A percentile compares a stretch with the other conserved stretches of the same genome.
Conservation (phyloP, 805 yeast genomes). For the Clavispora santaluciae region DNA sequence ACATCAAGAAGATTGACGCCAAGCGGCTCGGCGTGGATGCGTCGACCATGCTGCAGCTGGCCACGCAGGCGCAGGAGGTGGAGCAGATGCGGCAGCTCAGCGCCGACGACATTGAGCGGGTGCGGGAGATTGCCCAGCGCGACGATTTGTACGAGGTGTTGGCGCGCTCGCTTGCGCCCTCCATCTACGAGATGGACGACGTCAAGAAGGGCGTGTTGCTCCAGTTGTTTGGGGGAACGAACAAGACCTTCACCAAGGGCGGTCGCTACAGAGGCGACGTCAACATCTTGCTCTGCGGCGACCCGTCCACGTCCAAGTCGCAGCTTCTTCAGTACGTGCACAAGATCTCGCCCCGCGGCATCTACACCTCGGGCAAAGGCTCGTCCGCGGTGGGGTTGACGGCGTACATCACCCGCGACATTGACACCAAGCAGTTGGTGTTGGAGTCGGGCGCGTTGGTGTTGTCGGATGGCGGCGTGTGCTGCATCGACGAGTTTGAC, state of each 20-base stretch:
- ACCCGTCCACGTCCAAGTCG: slow-evolving; percentile 96
- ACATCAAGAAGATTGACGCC: slow-evolving; percentile 79
- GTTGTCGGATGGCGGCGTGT: slow-evolving; percentile 94
- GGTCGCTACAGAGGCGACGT: slow-evolving; percentile 96
- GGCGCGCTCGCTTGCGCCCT: slow-evolving; percentile 93
- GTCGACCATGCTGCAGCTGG: slow-evolving; percentile 58
- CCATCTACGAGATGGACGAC: slow-evolving; percentile 93
- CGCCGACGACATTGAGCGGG: slow-evolving; percentile 62
- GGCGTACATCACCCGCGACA: slow-evolving; percentile 92
- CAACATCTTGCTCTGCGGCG: slow-evolving; percentile 89
- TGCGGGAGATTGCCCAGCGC: slow-evolving; percentile 58
- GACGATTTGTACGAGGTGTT: slow-evolving; percentile 80
- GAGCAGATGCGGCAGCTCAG: slow-evolving; percentile 71
- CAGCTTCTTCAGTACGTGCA: slow-evolving; percentile 93
- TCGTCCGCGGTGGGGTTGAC: slow-evolving; percentile 99
- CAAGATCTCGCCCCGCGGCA: slow-evolving; percentile 96
- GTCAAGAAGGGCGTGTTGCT: slow-evolving; percentile 91
- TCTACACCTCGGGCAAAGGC: slow-evolving; percentile 97
- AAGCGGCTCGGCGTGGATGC: slow-evolving; percentile 77
- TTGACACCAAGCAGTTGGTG: slow-evolving; percentile 89
- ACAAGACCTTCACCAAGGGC: slow-evolving; percentile 81
- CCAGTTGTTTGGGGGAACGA: slow-evolving; percentile 94
- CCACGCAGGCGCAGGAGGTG: slow-evolving; percentile 61
- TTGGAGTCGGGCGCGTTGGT: slow-evolving; percentile 96
- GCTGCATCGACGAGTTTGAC: slow-evolving; percentile 98